Evolutionary conservation across 2,329 filamentous ascomycete species (phyloP), one percentile per base, ranked within the genome.

Genomic region (Diaporthe longicolla): DNA sequence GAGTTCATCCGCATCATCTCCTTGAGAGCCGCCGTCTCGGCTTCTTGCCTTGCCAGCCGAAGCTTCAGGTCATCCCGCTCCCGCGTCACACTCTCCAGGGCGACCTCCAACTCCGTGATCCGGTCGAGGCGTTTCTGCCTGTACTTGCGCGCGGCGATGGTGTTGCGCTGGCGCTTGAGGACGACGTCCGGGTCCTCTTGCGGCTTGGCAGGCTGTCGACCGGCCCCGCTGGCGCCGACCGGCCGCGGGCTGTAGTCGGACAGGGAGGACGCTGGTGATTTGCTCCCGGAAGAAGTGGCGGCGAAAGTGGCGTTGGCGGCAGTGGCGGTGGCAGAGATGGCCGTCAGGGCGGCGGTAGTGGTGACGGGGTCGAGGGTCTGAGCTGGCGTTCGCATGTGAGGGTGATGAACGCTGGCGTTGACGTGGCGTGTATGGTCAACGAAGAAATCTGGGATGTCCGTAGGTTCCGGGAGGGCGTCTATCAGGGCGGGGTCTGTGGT

Each of bases 111-210:
- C 75, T 87, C 86, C 66, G 82, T 78, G 78, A 92, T 88, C 68
- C 90, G 88, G 78, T 92, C 90, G 40, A 92, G 83, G 75, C 90
- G 89, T 79, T 91, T 91, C 79, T 92, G 90, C 26, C 91, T 88
- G 81, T 91, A 92, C 68, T 89, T 88, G 55, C 89, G 86, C 52
- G 91, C 91, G 11, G 91, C 91, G 71, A 91, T 84, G 45, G 89
- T 92, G 82, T 93, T 92, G 75, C 88, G 87, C 75, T 87, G 86
- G 29, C 91, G 89, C 81, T 91, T 92, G 70, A 80, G 72, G 1
- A 81, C 21, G 11, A 80, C 65, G 45, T 79, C 78, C 3, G 75
- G 72, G 55, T 81, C 79, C 29, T 77, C 76, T n/a, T 74, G 76
- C 24, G 76, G 71, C 52, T 26, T 48, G 54, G 55, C 15, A 17